Percentiles rank a stretch among this genome's conserved stretches.
phyloP scores from a whole-genome alignment of 1,284 basidiomycete species.

The Heterobasidion occidentale region DNA sequence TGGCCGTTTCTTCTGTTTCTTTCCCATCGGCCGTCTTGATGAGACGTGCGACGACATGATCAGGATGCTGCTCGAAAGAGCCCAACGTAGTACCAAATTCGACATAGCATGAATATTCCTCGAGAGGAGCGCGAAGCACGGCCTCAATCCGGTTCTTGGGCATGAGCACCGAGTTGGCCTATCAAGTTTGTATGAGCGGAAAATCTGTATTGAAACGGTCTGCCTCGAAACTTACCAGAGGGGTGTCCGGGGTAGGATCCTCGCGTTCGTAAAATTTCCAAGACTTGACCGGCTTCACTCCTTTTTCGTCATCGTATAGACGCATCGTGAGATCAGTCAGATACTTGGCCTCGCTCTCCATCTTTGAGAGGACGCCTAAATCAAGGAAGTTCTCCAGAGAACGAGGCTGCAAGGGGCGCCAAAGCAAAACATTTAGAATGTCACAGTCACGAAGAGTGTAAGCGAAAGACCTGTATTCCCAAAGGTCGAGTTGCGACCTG shows the following conservation, averaged over 20 bases:
- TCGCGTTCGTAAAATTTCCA: background rate
- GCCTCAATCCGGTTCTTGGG: background rate
- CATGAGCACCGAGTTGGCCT: background rate
- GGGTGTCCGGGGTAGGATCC: background rate
- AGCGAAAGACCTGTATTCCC: too few relatives aligned
- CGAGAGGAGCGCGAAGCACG: background rate
- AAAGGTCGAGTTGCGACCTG: too few relatives aligned
- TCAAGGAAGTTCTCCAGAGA: background rate
- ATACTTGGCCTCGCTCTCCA: background rate
- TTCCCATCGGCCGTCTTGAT: background rate
- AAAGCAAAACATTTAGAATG: too few relatives aligned
- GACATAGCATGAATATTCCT: background rate
- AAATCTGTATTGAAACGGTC: background rate
- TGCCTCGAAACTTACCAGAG: background rate
- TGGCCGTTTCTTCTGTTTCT: slow-evolving; percentile 8
- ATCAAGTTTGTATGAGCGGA: background rate
- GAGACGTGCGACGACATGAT: background rate
- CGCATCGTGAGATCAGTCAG: background rate
- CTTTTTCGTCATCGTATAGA: background rate
- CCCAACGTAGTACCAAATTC: background rate
- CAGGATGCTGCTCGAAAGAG: slow-evolving; percentile 1
- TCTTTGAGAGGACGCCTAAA: background rate
- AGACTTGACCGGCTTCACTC: background rate
- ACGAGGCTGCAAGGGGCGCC: background rate
- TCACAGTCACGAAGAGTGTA: too few relatives aligned